These are phyloP conservation scores for Emiliania huxleyi DNA, from an alignment of 78 protist genomes.

Conservation along the genomic window DNA sequence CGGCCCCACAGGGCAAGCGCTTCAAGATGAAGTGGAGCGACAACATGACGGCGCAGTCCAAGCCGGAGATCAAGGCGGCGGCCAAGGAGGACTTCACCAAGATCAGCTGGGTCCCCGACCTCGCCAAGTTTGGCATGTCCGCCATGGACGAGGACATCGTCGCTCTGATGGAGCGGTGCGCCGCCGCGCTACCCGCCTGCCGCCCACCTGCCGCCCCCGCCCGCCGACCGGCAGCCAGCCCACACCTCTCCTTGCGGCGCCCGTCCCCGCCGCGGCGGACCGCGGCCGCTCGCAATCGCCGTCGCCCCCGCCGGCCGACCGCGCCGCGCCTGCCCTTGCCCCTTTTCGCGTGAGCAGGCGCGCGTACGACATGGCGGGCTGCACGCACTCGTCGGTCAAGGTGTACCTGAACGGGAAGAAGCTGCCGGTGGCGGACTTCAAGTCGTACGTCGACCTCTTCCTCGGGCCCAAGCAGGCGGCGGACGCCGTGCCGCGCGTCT, in stretches of 20 bases:
- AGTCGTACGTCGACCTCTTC: slow-evolving; percentile 10
- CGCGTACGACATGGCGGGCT: slow-evolving; percentile 57
- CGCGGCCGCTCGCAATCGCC: too few relatives aligned
- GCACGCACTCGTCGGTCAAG: not conserved
- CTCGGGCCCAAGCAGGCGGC: not conserved
- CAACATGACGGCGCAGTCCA: not conserved
- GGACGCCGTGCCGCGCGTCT: not conserved
- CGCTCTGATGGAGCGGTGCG: slow-evolving; percentile 35
- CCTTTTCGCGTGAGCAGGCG: too few relatives aligned
- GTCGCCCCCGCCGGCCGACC: too few relatives aligned
- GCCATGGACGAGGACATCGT: slow-evolving; percentile 38
- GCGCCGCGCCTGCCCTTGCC: too few relatives aligned
- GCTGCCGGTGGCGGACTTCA: not conserved
- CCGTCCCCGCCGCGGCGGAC: too few relatives aligned
- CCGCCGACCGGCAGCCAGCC: too few relatives aligned
- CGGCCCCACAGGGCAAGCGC: not conserved
- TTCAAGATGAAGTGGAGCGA: slow-evolving; percentile 50
- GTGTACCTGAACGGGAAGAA: slow-evolving; percentile 41
- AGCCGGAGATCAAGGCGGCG: not conserved
- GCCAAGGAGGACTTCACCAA: slow-evolving; percentile 12
- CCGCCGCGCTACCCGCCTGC: too few relatives aligned
- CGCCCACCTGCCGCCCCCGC: too few relatives aligned
- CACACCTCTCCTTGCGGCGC: too few relatives aligned
- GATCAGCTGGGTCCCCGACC: slow-evolving; percentile 48
- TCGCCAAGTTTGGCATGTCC: slow-evolving; percentile 35